Base-by-base conservation (phyloP, 225 moss, liverwort and hornwort genomes). In the Pseudoscleropodium purum region DNA sequence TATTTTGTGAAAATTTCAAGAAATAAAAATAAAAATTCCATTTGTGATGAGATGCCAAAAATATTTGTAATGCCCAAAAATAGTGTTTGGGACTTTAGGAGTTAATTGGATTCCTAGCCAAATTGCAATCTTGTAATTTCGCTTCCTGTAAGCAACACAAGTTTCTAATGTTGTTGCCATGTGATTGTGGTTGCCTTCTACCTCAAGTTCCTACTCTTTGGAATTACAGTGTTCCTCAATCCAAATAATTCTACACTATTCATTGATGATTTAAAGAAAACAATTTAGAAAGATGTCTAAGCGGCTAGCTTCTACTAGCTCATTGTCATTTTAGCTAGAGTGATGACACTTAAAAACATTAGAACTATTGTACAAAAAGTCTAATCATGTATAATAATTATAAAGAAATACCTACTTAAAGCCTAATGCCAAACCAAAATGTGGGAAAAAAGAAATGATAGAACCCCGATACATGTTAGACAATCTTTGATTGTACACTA, bases 391-490 rank as follows among this genome's bases (percentile, higher is more conserved):
- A 0, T 52, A 13, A 34, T 13, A 77, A 34, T 52, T 5, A 52
- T 51, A 13, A 13, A 2, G 12, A 77, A 34, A 51, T 6, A 33
- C 4, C 10, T 5, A 34, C 5, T 51, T 33, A 51, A 51, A 33
- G 51, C 4, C 0, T 51, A 2, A 51, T 20, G 8, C 34, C 1
- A 51, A 76, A 33, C 13, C 13, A 33, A 51, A 75, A 5, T 1
- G 1, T 2, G 5, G 1, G 8, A 13, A 20, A 11, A 51, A 75
- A 33, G 3, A 76, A 20, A 49, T 2, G 1, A 51, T 33, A 75
- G 2, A 75, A 19, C 13, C 31, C 13, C 18, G 2, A 4, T 18
- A 34, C 0, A 8, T 0, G 8, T 34, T 0, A 51, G 1, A 13
- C 14, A 36, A 34, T 34, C 34, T 51, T 34, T 76, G 21, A 21